These are phyloP conservation scores for Diaporthe vexans DNA, from an alignment of 2,329 filamentous ascomycete species.

Conservation along the genomic window DNA sequence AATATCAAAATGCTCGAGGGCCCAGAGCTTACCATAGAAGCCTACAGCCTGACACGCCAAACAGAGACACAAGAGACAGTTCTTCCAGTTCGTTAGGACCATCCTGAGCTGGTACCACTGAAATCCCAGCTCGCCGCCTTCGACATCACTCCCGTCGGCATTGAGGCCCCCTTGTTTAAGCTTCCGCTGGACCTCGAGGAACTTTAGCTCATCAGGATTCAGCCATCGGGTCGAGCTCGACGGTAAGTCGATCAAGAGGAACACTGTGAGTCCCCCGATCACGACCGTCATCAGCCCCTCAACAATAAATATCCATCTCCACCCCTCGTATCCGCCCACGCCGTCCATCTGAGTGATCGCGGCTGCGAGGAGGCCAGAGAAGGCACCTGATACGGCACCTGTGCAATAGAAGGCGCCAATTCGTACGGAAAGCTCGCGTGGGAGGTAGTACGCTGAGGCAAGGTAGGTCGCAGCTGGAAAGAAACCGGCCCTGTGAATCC, in stretches of 20 bases:
- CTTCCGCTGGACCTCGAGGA: constrained; percentile 28
- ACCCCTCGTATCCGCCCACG: constrained; percentile 58
- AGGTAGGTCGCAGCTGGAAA: constrained; percentile 51
- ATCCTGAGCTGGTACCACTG: constrained; percentile 28
- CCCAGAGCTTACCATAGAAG: constrained; percentile 25
- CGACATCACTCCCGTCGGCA: constrained; percentile 15
- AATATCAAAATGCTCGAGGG: not conserved
- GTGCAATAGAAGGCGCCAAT: constrained; percentile 60
- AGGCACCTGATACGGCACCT: constrained; percentile 60
- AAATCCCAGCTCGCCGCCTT: constrained; percentile 15
- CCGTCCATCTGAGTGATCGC: constrained; percentile 62
- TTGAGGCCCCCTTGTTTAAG: constrained; percentile 28
- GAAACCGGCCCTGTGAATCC: constrained; percentile 69
- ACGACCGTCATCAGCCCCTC: constrained; percentile 62
- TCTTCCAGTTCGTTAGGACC: constrained; percentile 18
- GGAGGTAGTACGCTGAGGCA: constrained; percentile 20
- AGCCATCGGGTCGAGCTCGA: constrained; percentile 26
- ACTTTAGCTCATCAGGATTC: constrained; percentile 5
- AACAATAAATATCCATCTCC: constrained; percentile 66
- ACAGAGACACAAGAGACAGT: constrained; percentile 1
- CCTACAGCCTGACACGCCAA: constrained; percentile 12
- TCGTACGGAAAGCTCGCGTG: constrained; percentile 14
- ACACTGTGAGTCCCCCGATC: constrained; percentile 51
- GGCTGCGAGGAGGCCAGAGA: constrained; percentile 75
- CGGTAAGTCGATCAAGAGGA: constrained; percentile 24